These are phyloP conservation scores for Pyricularia pennisetigena DNA, from an alignment of 2,329 filamentous ascomycete species.

Conservation along the genomic window DNA sequence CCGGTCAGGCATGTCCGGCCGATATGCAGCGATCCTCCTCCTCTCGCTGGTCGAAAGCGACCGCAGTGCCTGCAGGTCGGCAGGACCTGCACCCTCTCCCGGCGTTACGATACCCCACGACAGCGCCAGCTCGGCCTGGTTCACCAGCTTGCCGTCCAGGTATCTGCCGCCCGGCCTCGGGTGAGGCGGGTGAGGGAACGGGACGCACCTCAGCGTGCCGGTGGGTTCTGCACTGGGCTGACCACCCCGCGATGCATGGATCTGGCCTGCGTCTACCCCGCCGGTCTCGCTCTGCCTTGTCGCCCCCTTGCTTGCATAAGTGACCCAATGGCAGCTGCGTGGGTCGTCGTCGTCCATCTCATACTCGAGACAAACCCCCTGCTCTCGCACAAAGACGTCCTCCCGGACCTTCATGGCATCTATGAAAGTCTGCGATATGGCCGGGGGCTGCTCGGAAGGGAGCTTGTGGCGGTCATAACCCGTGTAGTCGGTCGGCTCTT, in stretches of 20 bases:
- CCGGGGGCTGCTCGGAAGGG: slow-evolving; percentile 30
- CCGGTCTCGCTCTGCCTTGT: slow-evolving; percentile 32
- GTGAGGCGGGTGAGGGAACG: slow-evolving; percentile 65
- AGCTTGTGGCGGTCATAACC: slow-evolving; percentile 27
- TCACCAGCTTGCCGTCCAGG: slow-evolving; percentile 28
- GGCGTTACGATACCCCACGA: not conserved
- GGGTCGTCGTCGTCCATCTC: slow-evolving; percentile 77
- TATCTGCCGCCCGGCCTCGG: slow-evolving; percentile 40
- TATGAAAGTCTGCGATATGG: slow-evolving; percentile 45
- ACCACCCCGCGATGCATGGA: slow-evolving; percentile 31
- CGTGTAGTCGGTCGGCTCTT: slow-evolving; percentile 6
- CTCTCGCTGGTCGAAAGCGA: not conserved
- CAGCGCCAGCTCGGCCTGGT: slow-evolving; percentile 7
- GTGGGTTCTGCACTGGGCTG: slow-evolving; percentile 44
- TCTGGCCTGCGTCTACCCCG: slow-evolving; percentile 21
- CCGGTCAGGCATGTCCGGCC: slow-evolving; percentile 22
- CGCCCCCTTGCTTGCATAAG: slow-evolving; percentile 46
- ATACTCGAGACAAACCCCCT: slow-evolving; percentile 47
- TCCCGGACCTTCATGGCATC: slow-evolving; percentile 55
- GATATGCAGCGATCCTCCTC: not conserved
- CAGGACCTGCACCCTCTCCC: not conserved
- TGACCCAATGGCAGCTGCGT: slow-evolving; percentile 76
- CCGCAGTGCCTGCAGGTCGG: not conserved
- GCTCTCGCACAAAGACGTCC: slow-evolving; percentile 51
- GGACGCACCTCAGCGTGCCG: slow-evolving; percentile 71